Evolutionary conservation across 2,329 filamentous ascomycete species (phyloP), one percentile per base, ranked within the genome.

Genomic region (Botryosphaeria agaves): DNA sequence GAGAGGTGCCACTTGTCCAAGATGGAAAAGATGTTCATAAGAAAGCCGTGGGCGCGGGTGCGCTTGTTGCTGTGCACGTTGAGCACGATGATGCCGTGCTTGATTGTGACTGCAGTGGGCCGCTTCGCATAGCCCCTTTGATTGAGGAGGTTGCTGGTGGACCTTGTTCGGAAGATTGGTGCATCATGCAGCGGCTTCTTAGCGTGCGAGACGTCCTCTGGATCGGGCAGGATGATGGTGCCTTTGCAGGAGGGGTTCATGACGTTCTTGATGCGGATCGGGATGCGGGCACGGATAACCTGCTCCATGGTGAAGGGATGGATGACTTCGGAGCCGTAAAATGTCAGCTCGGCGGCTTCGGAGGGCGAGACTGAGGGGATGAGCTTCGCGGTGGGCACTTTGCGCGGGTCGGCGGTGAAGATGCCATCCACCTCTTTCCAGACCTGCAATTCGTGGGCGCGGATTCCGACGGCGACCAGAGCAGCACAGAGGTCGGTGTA

Each of bases 391-490:
- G 87, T 95, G 3, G 87, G 85, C 23, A 91, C 82, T 54, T 89
- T 91, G 42, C 78, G 72, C 3, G 82, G 82, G 47, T 94, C 87
- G 4, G 75, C 74, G 1, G 74, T 79, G 55, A 93, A 89, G 48
- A 95, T 91, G 35, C 84, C 85, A 52, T 98, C 89, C 5, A 98
- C 89, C 52, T 98, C 89, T 60, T 98, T 98, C 89, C 89, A 95
- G 38, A 98, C 80, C 54, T 98, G 89, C 31, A 98, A 66, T 53
- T 98, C 89, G 32, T 76, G 62, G 1, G 89, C 89, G 43, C 72
- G 64, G n/a, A 91, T 61, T 3, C 84, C 87, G 7, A 98, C 87
- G 1, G 89, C 84, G 30, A 85, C 76, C 11, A 98, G 64, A 5
- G 89, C 85, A 8, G 89, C 87, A 51, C 89, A 95, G 28, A 98